phyloP scores from a whole-genome alignment of 495 filamentous ascomycete genomes.

The Pseudomonodictys pantanalensis region DNA sequence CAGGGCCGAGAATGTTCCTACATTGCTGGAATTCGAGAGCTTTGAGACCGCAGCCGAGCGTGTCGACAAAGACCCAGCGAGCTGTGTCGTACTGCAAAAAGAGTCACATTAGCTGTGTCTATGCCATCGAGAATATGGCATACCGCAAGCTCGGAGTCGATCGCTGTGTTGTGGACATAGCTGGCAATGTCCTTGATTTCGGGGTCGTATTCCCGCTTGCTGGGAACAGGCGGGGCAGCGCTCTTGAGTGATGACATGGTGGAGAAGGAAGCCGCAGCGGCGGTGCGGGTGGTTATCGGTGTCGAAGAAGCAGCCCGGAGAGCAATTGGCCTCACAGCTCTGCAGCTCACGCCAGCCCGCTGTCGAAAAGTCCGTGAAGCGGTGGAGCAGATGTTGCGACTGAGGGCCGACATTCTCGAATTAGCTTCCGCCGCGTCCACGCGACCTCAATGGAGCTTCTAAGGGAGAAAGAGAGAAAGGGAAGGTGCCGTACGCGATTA shows the following conservation, averaged over 20 bases:
- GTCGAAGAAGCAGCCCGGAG: conserved; percentile 17
- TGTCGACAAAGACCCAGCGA: conserved; percentile 67
- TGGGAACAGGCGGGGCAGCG: conserved; percentile 49
- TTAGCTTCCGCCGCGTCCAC: conserved; percentile 28
- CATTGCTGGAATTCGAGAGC: conserved; percentile 95
- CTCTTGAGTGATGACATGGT: conserved; percentile 56
- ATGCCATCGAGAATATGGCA: conserved; percentile 36
- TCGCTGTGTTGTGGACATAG: conserved; percentile 88
- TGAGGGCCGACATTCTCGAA: conserved; percentile 38
- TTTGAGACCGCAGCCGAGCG: conserved; percentile 92
- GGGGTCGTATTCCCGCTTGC: conserved; percentile 66
- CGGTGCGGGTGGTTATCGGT: conserved; percentile 19
- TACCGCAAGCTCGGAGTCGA: conserved; percentile 90
- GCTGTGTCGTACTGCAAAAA: conserved; percentile 74
- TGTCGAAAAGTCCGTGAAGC: conserved; percentile 36
- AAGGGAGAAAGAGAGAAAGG: conserved; percentile 9
- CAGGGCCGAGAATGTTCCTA: conserved; percentile 88
- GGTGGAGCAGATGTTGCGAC: conserved; percentile 36
- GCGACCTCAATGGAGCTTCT: conserved; percentile 22
- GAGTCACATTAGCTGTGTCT: not conserved
- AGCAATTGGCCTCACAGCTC: conserved; percentile 32
- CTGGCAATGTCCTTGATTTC: conserved; percentile 92
- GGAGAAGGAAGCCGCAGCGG: conserved; percentile 49
- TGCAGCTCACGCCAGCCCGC: conserved; percentile 21
- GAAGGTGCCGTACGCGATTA: conserved; percentile 27